These are phyloP conservation scores for Aureobasidium sp. DNA, from an alignment of 2,329 filamentous ascomycete genomes.

Conservation along the genomic window DNA sequence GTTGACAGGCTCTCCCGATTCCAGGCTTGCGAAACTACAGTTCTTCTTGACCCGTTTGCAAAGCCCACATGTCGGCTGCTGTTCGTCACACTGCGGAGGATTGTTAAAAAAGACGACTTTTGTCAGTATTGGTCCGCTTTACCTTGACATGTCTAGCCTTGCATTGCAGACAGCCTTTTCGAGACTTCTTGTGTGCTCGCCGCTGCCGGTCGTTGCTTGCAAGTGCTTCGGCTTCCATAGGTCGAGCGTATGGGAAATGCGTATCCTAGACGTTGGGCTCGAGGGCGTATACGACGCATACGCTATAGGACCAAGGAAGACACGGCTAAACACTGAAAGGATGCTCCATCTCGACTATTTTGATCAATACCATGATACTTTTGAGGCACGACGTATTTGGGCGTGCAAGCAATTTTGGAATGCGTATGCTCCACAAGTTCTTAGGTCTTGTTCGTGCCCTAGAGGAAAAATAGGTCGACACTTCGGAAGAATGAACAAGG, in stretches of 20 bases:
- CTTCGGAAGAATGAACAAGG: not conserved
- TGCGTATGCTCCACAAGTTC: not conserved
- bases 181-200: not conserved
- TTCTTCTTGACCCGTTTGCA: not conserved
- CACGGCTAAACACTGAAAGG: not conserved
- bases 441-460: not conserved
- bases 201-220: not conserved
- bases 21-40: not conserved
- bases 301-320: not conserved
- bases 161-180: not conserved
- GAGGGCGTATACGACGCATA: not conserved
- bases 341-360: not conserved
- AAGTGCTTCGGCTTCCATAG: not conserved
- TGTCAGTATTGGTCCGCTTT: not conserved
- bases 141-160: not conserved
- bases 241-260: not conserved
- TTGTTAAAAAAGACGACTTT: not conserved
- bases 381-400: not conserved
- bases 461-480: not conserved
- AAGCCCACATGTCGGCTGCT: not conserved
- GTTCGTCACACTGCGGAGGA: not conserved
- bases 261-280: not conserved
- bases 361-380: not conserved
- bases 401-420: not conserved
- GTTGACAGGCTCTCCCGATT: not conserved